Evolutionary conservation across 345 rosid species (phyloP).

Genomic region (Eucalyptus melliodora): DNA sequence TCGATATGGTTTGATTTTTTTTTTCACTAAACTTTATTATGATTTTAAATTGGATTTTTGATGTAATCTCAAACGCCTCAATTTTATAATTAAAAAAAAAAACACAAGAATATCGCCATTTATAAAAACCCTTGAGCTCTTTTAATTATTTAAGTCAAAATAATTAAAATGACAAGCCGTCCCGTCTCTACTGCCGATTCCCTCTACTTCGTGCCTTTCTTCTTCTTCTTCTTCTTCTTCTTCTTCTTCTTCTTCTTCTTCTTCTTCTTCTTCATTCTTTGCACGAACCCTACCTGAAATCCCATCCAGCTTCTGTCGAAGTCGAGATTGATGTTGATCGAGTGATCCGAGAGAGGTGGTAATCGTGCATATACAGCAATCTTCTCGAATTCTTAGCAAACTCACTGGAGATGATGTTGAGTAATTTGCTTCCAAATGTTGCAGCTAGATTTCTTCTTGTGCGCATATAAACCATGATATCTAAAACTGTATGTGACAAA

Average conservation of each 20-base stretch:
- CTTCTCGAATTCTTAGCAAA: not conserved
- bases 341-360: not conserved
- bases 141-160: too few species aligned
- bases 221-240: not conserved
- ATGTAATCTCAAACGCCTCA: not conserved
- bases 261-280: not conserved
- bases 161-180: too few species aligned
- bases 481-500: not conserved
- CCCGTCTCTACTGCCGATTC: not conserved
- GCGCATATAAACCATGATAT: not conserved
- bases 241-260: not conserved
- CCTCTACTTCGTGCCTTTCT: not conserved
- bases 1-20: not conserved
- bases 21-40: not conserved
- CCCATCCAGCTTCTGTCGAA: not conserved
- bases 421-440: not conserved
- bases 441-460: not conserved
- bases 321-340: not conserved
- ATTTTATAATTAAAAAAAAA: not conserved
- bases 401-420: not conserved
- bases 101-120: too few species aligned
- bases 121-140: too few species aligned
- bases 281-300: not conserved
- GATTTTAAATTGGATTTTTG: not conserved
- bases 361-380: not conserved